phyloP scores from a whole-genome alignment of 345 rosid species.

The Cardamine chenopodiifolia region DNA sequence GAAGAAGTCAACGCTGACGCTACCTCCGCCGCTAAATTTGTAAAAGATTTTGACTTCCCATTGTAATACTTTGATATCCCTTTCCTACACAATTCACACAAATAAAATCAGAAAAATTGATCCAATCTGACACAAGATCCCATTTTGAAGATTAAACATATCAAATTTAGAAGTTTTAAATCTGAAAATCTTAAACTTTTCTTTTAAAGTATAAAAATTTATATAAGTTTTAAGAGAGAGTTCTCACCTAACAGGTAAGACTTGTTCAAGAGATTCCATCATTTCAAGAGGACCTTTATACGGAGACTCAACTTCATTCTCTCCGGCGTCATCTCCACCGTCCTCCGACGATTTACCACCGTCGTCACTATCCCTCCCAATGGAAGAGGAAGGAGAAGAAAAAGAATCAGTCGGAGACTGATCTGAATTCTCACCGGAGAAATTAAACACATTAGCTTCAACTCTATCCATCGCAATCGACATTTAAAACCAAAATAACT shows the following conservation, averaged over 20 bases:
- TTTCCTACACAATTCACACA: slow-evolving; percentile 50
- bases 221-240: neutral
- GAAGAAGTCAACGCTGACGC: slow-evolving; percentile 53
- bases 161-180: neutral
- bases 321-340: slow-evolving; percentile 45
- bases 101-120: neutral
- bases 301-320: slow-evolving; percentile 63
- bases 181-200: neutral
- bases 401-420: slow-evolving; percentile 23
- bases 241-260: slow-evolving; percentile 61
- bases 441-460: slow-evolving; percentile 38
- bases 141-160: neutral
- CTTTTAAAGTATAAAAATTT: neutral
- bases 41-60: slow-evolving; percentile 85
- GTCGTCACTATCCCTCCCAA: slow-evolving; percentile 63
- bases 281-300: slow-evolving; percentile 55
- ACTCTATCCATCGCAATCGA: slow-evolving; percentile 45
- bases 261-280: slow-evolving; percentile 68
- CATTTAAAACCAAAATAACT: neutral
- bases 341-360: slow-evolving; percentile 37
- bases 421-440: slow-evolving; percentile 21
- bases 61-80: slow-evolving; percentile 79
- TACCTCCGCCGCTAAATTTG: slow-evolving; percentile 55
- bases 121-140: neutral
- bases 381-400: slow-evolving; percentile 57